Evolutionary conservation across 2,329 filamentous ascomycete genomes (phyloP).

Genomic region (Talaromyces sp.): DNA sequence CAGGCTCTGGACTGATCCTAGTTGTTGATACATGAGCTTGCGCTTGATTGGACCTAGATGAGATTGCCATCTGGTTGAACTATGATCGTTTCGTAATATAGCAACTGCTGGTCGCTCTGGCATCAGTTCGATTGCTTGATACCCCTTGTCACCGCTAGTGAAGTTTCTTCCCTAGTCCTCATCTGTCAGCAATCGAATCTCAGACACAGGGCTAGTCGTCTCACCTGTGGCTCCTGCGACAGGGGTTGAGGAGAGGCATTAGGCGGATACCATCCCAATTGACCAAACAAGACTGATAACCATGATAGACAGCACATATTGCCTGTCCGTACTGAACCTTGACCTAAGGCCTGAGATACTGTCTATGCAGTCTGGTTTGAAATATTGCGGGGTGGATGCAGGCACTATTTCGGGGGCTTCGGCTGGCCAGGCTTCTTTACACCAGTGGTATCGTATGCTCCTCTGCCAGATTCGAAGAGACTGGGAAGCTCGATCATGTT

Average conservation of each 20-base stretch:
- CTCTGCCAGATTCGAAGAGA: too few species aligned
- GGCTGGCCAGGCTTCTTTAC: too few species aligned
- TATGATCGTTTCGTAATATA: too few species aligned
- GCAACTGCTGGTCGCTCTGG: too few species aligned
- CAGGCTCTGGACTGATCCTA: background rate
- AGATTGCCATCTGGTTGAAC: too few species aligned
- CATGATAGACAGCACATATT: background rate
- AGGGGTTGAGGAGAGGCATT: background rate
- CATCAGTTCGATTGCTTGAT: background rate
- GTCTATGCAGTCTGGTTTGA: slow-evolving; percentile 9
- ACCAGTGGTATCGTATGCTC: too few species aligned
- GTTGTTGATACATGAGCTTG: background rate
- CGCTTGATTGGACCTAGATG: too few species aligned
- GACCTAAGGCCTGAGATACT: background rate
- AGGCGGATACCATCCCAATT: background rate
- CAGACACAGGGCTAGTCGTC: background rate
- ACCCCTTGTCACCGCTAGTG: background rate
- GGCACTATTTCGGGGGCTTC: background rate
- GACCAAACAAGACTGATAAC: background rate
- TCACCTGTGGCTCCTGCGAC: background rate
- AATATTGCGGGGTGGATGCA: slow-evolving; percentile 3
- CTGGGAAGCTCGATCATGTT: too few species aligned
- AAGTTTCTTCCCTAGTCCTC: background rate
- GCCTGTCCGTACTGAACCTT: background rate
- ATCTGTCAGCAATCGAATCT: background rate